Conservation (phyloP, 768 basidiomycete genomes). For the Panaeolus papilionaceus region DNA sequence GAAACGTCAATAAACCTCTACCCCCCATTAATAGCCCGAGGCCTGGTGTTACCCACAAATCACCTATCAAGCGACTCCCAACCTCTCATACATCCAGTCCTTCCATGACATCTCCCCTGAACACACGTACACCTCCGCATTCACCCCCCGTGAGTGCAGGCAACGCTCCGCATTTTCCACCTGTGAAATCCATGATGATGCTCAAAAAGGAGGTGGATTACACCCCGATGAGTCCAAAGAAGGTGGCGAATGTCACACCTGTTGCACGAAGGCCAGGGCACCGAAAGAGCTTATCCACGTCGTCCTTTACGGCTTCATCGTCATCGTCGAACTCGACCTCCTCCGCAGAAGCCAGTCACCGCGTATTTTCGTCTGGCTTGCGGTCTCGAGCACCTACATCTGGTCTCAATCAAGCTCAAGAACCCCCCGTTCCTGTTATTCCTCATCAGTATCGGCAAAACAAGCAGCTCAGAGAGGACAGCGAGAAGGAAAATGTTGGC, state of each 20-base stretch:
- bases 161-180: conserved; percentile 32
- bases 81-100: conserved; percentile 21
- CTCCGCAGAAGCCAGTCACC: not conserved
- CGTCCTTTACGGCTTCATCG: not conserved
- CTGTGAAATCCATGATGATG: conserved; percentile 65
- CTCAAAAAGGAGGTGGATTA: conserved; percentile 76
- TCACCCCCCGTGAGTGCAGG: conserved; percentile 31
- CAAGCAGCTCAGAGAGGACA: conserved; percentile 16
- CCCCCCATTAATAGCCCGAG: conserved; percentile 18
- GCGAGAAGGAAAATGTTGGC: conserved; percentile 16
- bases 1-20: not conserved
- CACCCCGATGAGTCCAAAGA: conserved; percentile 75
- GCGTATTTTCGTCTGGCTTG: not conserved
- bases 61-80: conserved; percentile 24
- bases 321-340: conserved; percentile 16
- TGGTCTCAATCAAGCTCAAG: not conserved
- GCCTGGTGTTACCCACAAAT: conserved; percentile 14
- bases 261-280: conserved; percentile 24
- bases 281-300: conserved; percentile 29
- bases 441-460: not conserved
- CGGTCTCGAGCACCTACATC: not conserved
- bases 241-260: conserved; percentile 28
- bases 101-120: not conserved
- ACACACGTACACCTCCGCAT: conserved; percentile 30
- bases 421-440: not conserved